Base-by-base conservation (phyloP, 2,329 filamentous ascomycete genomes). In the Penicillium thymicola region DNA sequence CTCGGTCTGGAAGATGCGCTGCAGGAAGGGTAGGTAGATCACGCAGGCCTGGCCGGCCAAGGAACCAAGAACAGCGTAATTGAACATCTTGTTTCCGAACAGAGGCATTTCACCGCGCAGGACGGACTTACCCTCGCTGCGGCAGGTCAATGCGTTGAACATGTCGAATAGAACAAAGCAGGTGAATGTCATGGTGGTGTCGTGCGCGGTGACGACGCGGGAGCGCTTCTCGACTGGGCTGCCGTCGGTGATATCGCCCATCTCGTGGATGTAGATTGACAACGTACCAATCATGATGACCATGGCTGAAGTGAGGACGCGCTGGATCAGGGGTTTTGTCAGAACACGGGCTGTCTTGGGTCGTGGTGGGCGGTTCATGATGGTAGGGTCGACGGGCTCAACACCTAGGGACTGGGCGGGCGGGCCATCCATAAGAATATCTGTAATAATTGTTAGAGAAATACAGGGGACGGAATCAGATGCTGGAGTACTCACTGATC, bases 121-220 rank as follows among this genome's bases (percentile, higher is more conserved):
- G 5, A 99, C 81, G 11, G 90, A 95, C 74, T 97, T 97, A 60
- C 84, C 86, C 71, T 96, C 92, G 8, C 89, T 95, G 46, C 94
- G 90, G 76, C 94, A 99, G 16, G 90, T 88, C 23, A 99, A 81
- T 2, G 94, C 94, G 75, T 99, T 97, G 81, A 97, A 97, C 94
- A 99, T 99, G 80, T 99, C 94, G 75, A 97, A 99, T 52, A 99
- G 84, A 44, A 99, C 94, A 71, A 99, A 99, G 76, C 92, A 96
- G 6, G 94, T 99, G 72, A 99, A 99, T 0, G 94, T 97, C 89
- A 99, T 97, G 62, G 94, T 99, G 2, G 94, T 99, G 76, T 99
- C 94, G 65, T 95, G 91, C 48, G 90, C 90, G 1, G 88, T 95
- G 57, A 97, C 89, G 57, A 87, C 79, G 54, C 90, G 72, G 4